Evolutionary conservation across 257 asterid genomes (phyloP), one percentile per base, ranked within the genome.

Genomic region (Craterostigma plantagineum): DNA sequence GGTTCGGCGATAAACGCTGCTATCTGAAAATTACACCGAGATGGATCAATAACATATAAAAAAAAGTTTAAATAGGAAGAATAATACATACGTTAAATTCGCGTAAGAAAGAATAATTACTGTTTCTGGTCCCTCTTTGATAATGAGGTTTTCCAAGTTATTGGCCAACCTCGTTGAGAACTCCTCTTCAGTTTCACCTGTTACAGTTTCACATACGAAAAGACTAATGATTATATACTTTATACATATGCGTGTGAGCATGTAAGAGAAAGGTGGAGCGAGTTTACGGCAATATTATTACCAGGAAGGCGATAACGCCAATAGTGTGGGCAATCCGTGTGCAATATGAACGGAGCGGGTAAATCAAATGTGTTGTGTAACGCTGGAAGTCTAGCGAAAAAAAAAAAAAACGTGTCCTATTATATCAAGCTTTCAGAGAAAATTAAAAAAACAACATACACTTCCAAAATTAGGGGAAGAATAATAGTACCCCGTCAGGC

Each of bases 1-100:
- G 95, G 98, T 58, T 87, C 95, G 0, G 95, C 98, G 55, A 87
- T 82, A 54, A 87, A 87, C 11, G 98, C 98, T 56, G 90, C 93
- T 56, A 87, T 72, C 98, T 87, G 75, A 50, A 57, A 66, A 17
- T 8, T 3, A 8, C 10, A 14, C 6, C 14, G 14, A 23, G 6
- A 23, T 2, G 30, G 6, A 23, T 23, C 30, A 23, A 2, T n/a
- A 2, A 23, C 30, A 6, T 2, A 23, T 23, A 23, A 23, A 23
- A 23, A 2, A 23, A 2, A 23, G n/a, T n/a, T 23, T 23, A 23
- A 23, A 23, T 23, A 23, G 4, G 30, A 23, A 23, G 30, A 23
- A n/a, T n/a, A 23, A 23, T 23, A 23, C 30, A 23, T 6, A 6
- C 6, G 30, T 23, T 23, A 23, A 23, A 23, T 23, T 6, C 6